Base-by-base conservation (phyloP, 108 stramenopile species). In the Pelagomonas calceolata region DNA sequence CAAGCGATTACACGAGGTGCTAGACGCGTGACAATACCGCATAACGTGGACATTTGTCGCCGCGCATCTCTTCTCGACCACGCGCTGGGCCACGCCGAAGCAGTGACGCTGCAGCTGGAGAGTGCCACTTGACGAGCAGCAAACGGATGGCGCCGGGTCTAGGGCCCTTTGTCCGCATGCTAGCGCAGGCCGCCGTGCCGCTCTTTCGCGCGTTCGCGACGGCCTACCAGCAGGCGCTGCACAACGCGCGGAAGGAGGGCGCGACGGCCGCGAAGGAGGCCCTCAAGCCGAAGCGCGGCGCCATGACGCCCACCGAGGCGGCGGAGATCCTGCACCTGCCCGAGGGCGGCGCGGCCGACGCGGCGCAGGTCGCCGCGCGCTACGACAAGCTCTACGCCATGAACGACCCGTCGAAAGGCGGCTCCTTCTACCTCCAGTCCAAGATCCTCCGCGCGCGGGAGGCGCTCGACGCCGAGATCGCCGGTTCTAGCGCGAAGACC, bases 391-490 rank as follows among this genome's bases (percentile, higher is more conserved):
- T 91, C 73, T 97, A 94, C 83, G 89, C 80, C 30, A 90, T 91
- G 46, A 98, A 98, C 79, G 90, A 85, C 68, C 90, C 94, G 14
- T 73, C 76, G 33, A 96, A 95, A 36, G 95, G 95, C 32, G 97
- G 97, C 37, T 90, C 88, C 65, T 98, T 98, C 82, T 98, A 98
- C 79, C 79, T 98, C 79, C 97, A 98, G 84, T 93, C 91, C 51
- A 98, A 98, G 82, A 80, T 98, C 30, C 92, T 83, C 79, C 80
- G 97, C 37, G 95, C 97, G 15, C 92, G 91, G 75, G 95, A 98
- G 81, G 75, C 90, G 67, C 73, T 98, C 32, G 33, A 70, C 3
- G 46, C 60, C 9, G 73, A 74, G 60, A 37, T 67, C 32, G n/a
- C n/a, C n/a, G n/a, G n/a, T n/a, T n/a, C n/a, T n/a, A n/a, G n/a